Evolutionary conservation across 2,329 filamentous ascomycete species (phyloP).

Genomic region (Xylariaceae sp.): DNA sequence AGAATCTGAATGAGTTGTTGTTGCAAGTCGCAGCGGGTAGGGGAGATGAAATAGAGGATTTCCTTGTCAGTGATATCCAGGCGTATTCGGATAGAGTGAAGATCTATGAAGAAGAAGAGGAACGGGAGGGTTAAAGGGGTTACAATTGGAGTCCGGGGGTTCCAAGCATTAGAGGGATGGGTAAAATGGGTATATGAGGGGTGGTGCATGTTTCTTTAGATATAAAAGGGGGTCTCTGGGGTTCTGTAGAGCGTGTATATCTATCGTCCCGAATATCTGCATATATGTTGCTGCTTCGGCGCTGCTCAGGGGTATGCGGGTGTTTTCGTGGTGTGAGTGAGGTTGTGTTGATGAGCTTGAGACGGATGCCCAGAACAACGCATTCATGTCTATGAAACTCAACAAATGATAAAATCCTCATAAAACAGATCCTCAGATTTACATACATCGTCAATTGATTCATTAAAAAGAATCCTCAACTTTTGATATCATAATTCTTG

Average conservation of each 20-base stretch:
- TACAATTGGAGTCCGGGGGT: slow-evolving; percentile 1
- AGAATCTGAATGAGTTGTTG: slow-evolving; percentile 86
- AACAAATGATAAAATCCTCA: too few species aligned
- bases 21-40: slow-evolving; percentile 79
- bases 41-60: slow-evolving; percentile 72
- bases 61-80: slow-evolving; percentile 72
- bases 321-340: too few species aligned
- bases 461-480: too few species aligned
- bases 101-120: slow-evolving; percentile 61
- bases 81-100: slow-evolving; percentile 80
- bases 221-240: not conserved
- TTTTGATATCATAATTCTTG: too few species aligned
- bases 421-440: too few species aligned
- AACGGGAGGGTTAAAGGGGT: too few species aligned
- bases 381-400: too few species aligned
- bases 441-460: too few species aligned
- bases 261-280: not conserved
- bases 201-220: slow-evolving; percentile 8
- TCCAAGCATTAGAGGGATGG: slow-evolving; percentile 2
- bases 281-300: not conserved
- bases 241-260: not conserved
- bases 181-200: not conserved
- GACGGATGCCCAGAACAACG: too few species aligned
- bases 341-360: too few species aligned
- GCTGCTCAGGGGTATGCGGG: too few species aligned